phyloP scores from a whole-genome alignment of 1,139 yeast species.

The Hyphopichia pseudoburtonii region DNA sequence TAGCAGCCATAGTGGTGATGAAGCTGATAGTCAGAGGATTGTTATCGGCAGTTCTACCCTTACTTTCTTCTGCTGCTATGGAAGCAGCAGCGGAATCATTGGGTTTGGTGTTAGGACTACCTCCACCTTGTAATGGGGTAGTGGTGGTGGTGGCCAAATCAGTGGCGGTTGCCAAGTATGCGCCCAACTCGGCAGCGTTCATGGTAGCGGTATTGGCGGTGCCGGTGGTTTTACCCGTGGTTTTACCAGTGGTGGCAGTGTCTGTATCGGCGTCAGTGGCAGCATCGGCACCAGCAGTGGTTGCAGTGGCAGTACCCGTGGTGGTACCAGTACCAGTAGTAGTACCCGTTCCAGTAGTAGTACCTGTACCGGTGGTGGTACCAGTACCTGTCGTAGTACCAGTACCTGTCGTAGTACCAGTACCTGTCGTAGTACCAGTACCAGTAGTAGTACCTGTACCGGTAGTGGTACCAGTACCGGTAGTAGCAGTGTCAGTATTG shows the following conservation, averaged over 20 bases:
- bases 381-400: constrained; percentile 12
- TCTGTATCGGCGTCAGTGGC: constrained; percentile 7
- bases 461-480: constrained; percentile 10
- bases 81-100: constrained; percentile 9
- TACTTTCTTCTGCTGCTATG: constrained; percentile 7
- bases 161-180: constrained; percentile 10
- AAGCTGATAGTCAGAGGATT: constrained; percentile 4
- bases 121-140: constrained; percentile 6
- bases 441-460: constrained; percentile 11
- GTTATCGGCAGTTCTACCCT: constrained; percentile 5
- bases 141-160: constrained; percentile 9
- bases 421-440: constrained; percentile 10
- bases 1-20: constrained; percentile 4
- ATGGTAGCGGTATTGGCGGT: constrained; percentile 2
- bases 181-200: constrained; percentile 11
- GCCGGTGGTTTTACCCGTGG: constrained; percentile 3
- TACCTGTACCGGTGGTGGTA: constrained; percentile 10
- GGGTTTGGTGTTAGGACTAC: constrained; percentile 1
- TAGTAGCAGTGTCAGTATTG: constrained; percentile 7
- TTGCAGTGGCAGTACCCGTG: constrained; percentile 10
- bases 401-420: constrained; percentile 11
- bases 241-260: constrained; percentile 7
- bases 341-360: constrained; percentile 12
- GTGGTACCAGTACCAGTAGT: constrained; percentile 12
- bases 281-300: constrained; percentile 9